Evolutionary conservation across 2,329 filamentous ascomycete species (phyloP), one percentile per base, ranked within the genome.

Genomic region (Colletotrichum scovillei): DNA sequence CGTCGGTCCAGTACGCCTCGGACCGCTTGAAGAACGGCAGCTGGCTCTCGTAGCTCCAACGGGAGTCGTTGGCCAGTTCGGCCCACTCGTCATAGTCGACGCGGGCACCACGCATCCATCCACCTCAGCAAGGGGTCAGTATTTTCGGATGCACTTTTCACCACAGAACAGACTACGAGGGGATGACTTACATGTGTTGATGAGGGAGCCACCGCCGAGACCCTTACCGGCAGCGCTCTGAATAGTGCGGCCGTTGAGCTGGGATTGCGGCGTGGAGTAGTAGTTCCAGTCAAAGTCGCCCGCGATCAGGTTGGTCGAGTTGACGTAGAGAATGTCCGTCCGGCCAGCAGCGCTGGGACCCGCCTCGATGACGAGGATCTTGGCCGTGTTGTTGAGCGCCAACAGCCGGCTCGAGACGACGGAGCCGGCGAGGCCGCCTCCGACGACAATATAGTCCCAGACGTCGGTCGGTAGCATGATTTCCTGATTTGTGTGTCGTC

Each of bases 41-140:
- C 35, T 88, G 81, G 11, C 82, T 82, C 4, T 86, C 78, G 68
- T 86, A 87, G 72, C 82, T 83, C 81, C 87, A 90, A 2, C 80
- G 78, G 1, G 82, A 60, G 66, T 89, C 86, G 0, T 57, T 60
- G 46, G 80, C 75, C 19, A 77, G 26, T 16, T 76, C 49, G 22
- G 78, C 67, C 87, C 86, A 88, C 57, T 82, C 79, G 26, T 88
- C 82, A 73, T 85, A 89, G 74, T 88, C 86, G 6, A 78, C 76
- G 2, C 79, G 78, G 38, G 82, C 80, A 2, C 86, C 86, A 35
- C 86, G 84, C 28, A 83, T 83, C 80, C 86, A 86, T 5, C 78
- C 79, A 6, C 82, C 83, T 78, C 55, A 19, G 16, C 2, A n/a
- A 9, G 19, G 26, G 4, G 32, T 58, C 26, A 64, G 5, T 7